Percentiles rank a stretch among this genome's conserved stretches.
Conservation (phyloP, 2,329 filamentous ascomycete genomes). For the Neonectria punicea region DNA sequence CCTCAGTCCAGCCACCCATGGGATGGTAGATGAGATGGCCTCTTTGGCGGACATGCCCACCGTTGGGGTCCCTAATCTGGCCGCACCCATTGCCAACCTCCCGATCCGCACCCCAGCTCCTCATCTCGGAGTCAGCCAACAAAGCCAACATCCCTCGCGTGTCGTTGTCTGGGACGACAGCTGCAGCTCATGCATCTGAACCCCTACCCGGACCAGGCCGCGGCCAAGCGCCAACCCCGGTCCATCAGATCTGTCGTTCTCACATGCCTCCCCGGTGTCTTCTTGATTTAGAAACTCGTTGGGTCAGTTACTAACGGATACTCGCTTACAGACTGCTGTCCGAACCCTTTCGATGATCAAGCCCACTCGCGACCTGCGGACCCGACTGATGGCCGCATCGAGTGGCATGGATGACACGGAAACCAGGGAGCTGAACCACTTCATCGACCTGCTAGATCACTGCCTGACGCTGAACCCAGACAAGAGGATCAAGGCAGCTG, state of each 20-base stretch:
- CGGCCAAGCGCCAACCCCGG: slow-evolving; percentile 31
- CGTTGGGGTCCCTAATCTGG: slow-evolving; percentile 30
- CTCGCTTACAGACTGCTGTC: slow-evolving; percentile 66
- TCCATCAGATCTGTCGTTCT: slow-evolving; percentile 20
- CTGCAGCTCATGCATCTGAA: slow-evolving; percentile 28
- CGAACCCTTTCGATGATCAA: slow-evolving; percentile 77
- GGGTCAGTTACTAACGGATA: slow-evolving; percentile 35
- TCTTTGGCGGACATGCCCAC: slow-evolving; percentile 24
- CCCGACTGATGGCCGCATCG: slow-evolving; percentile 78
- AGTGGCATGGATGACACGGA: slow-evolving; percentile 79
- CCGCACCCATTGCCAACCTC: slow-evolving; percentile 28
- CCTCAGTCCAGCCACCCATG: slow-evolving; percentile 26
- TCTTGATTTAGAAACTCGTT: slow-evolving; percentile 28
- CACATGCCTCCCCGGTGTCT: slow-evolving; percentile 12
- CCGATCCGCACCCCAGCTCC: slow-evolving; percentile 30
- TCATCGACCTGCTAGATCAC: slow-evolving; percentile 87
- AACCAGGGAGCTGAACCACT: slow-evolving; percentile 80
- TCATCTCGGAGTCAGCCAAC: slow-evolving; percentile 32
- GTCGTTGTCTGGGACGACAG: slow-evolving; percentile 16
- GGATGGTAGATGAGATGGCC: slow-evolving; percentile 22
- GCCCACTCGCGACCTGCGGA: slow-evolving; percentile 83
- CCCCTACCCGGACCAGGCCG: slow-evolving; percentile 1
- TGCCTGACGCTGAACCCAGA: slow-evolving; percentile 92
- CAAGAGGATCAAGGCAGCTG: slow-evolving; percentile 86
- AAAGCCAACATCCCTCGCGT: slow-evolving; percentile 37